Base-by-base conservation (phyloP, 495 filamentous ascomycete genomes). In the Jackrogersella minutella region DNA sequence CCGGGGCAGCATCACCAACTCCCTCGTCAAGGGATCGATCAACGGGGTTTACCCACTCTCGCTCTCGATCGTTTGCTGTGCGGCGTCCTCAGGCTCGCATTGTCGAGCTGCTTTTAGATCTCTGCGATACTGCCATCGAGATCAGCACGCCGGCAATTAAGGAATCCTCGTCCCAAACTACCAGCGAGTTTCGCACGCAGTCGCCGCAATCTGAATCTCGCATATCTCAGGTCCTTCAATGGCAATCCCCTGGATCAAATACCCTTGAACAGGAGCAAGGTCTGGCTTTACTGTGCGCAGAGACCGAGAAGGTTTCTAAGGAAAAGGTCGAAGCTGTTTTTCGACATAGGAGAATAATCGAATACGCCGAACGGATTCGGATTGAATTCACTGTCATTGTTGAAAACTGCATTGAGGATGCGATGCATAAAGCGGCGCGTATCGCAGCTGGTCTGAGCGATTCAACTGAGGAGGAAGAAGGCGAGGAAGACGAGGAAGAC, bases 261-360 rank as follows among this genome's bases (percentile, higher is more conserved):
- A 94, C 93, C 1, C 78, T 96, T n/a, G 96, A 98, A 39, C 91
- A 97, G 72, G 96, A 97, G 70, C 92, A 93, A 70, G 95, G 96
- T 1, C 83, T 99, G 16, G 88, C 92, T n/a, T 77, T 90, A 39
- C 81, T 99, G 40, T 95, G 91, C 69, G 85, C 89, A 10, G 96
- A 99, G 70, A 98, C 93, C 0, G 91, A 95, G 68, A 86, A 82
- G 54, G 83, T 93, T 17, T 87, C 93, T 14, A 90, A 85, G 69
- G 85, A 91, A 14, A 99, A 98, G 75, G 91, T 97, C 3, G 96
- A 98, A 69, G 90, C 96, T 19, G 90, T 97, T 10, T 83, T 93
- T 62, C 92, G 95, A 31, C 91, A 98, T 77, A 88, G 94, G 39
- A 87, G 90, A 66, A 96, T 97, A 56, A 88, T 98, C 40, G 96